Evolutionary conservation across 2,329 filamentous ascomycete genomes (phyloP), one percentile per base, ranked within the genome.

Genomic region (Dryadomyces sulphureus): DNA sequence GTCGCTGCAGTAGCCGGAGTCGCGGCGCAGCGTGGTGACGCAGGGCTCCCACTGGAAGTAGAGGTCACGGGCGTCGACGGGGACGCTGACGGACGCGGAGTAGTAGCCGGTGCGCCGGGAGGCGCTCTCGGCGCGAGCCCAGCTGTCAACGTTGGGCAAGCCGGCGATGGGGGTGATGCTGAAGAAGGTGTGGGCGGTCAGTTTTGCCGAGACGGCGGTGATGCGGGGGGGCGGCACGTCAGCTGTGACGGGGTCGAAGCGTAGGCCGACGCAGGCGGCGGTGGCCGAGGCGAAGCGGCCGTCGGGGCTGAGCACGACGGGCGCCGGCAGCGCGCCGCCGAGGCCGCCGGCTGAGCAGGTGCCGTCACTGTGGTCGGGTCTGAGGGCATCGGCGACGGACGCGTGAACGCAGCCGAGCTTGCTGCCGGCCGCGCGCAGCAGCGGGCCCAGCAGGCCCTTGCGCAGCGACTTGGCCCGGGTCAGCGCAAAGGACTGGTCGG

Each of bases 1-100:
- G n/a, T 67, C 62, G 55, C 62, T 70, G 12, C 64, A 64, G 55
- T 75, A 76, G 7, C 73, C 72, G 2, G 73, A 76, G 54, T 76
- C 72, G 19, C 72, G 65, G 25, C 71, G 64, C 1, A 54, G 54
- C 21, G 56, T 52, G 3, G 54, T 47, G 8, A 58, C 55, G 27
- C 60, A 58, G 45, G 65, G 57, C 19, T 50, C 53, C 74, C 74
- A 77, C 20, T 53, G 52, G 11, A 64, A 48, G 36, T 34, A 34
- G 24, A 5, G 7, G 12, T 7, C 41, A 14, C 34, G 17, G 7
- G 59, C 55, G 6, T 59, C 60, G 5, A 66, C 54, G 35, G 64
- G 61, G 6, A 75, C 59, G 11, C 59, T 51, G 17, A 63, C 64
- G 1, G 66, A 67, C 16, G 62, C 67, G 3, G 65, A 63, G 57